phyloP scores from a whole-genome alignment of 768 basidiomycete genomes.

The Tylopilus plumbeoviolaceoides region DNA sequence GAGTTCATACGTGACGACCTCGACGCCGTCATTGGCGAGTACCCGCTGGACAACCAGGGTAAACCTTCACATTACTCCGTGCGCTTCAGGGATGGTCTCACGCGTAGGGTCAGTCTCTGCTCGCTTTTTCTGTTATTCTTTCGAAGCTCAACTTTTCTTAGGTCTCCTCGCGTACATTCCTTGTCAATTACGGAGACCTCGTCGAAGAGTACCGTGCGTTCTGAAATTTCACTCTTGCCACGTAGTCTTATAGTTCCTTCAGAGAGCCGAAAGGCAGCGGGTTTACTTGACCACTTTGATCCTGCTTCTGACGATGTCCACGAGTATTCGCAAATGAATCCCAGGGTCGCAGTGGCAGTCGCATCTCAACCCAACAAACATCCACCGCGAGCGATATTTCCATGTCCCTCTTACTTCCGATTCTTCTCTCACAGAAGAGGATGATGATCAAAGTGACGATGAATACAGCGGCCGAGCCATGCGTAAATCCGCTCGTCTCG shows the following conservation, averaged over 20 bases:
- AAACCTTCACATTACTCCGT: conserved; percentile 56
- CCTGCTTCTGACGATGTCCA: conserved; percentile 54
- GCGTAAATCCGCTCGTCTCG: conserved; percentile 20
- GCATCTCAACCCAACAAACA: neutral
- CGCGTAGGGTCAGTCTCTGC: conserved; percentile 46
- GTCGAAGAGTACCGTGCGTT: conserved; percentile 55
- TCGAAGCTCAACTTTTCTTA: conserved; percentile 21
- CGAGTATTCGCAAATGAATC: conserved; percentile 50
- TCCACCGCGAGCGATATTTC: conserved; percentile 13
- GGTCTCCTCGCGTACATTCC: conserved; percentile 42
- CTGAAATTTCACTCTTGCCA: neutral
- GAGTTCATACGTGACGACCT: conserved; percentile 30
- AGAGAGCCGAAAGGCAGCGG: conserved; percentile 46
- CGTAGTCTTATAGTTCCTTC: conserved; percentile 8
- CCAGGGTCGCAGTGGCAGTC: conserved; percentile 22
- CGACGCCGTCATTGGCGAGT: conserved; percentile 59
- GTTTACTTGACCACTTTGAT: conserved; percentile 50
- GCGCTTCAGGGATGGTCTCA: conserved; percentile 51
- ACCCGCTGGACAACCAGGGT: conserved; percentile 27
- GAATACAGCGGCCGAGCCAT: neutral
- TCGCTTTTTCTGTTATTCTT: neutral
- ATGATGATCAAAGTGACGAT: conserved; percentile 15
- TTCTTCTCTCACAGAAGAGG: conserved; percentile 29
- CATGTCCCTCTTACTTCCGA: conserved; percentile 7
- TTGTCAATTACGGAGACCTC: conserved; percentile 38